phyloP scores from a whole-genome alignment of 2,329 filamentous ascomycete genomes.

The Orbilia oligospora region DNA sequence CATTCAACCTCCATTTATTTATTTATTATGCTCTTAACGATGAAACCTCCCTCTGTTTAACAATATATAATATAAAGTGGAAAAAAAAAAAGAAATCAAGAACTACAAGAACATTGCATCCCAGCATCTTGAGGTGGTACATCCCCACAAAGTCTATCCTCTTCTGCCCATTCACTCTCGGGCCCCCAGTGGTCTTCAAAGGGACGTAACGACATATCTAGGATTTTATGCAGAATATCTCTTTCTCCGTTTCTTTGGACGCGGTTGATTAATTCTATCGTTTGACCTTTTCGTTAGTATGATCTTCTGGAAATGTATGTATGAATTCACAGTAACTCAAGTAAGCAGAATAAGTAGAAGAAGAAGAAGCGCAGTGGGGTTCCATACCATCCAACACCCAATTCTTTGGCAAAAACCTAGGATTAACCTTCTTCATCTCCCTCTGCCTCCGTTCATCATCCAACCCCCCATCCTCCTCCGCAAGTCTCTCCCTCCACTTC shows the following conservation, averaged over 20 bases:
- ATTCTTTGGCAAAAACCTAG: slow-evolving; percentile 89
- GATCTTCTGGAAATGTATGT: background rate
- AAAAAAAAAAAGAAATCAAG: slow-evolving; percentile 71
- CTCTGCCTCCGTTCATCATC: slow-evolving; percentile 75
- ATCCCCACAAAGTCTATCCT: slow-evolving; percentile 86
- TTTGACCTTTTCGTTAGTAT: background rate
- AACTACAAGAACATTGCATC: slow-evolving; percentile 96
- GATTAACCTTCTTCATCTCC: slow-evolving; percentile 89
- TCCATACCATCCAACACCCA: slow-evolving; percentile 84
- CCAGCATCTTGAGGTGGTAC: slow-evolving; percentile 82
- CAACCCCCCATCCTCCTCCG: slow-evolving; percentile 67
- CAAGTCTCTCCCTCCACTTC: slow-evolving; percentile 75
- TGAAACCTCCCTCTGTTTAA: background rate
- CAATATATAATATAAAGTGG: no score
- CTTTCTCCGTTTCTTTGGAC: slow-evolving; percentile 88
- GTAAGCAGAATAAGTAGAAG: no score
- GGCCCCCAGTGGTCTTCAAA: slow-evolving; percentile 84
- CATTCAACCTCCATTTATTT: background rate
- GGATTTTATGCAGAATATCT: slow-evolving; percentile 81
- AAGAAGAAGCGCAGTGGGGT: background rate
- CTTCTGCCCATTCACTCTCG: slow-evolving; percentile 75
- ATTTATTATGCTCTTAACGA: background rate
- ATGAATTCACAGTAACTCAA: no score
- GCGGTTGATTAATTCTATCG: slow-evolving; percentile 81
- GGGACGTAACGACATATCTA: slow-evolving; percentile 86